Evolutionary conservation across 495 filamentous ascomycete genomes (phyloP).

Genomic region (Xylaria sp.): DNA sequence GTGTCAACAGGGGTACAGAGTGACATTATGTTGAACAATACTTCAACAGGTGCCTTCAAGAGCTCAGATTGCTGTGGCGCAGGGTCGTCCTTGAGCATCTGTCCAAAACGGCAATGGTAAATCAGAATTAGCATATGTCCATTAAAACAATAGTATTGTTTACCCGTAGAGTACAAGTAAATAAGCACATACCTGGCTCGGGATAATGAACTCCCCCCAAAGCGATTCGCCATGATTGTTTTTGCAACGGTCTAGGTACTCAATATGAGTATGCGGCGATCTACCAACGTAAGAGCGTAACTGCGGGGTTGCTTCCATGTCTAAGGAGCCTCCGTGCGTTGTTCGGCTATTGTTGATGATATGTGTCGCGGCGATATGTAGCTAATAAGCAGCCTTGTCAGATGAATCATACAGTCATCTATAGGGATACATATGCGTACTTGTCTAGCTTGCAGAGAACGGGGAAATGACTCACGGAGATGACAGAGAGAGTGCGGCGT

Average conservation of each 20-base stretch:
- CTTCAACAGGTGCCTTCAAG: neutral
- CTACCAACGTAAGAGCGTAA: neutral
- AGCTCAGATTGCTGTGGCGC: neutral
- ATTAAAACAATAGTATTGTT: neutral
- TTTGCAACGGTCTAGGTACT: neutral
- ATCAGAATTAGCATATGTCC: neutral
- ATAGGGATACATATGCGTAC: neutral
- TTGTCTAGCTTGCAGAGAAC: neutral
- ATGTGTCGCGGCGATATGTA: neutral
- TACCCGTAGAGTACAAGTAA: neutral
- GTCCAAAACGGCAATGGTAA: neutral
- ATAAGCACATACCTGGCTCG: neutral
- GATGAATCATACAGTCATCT: neutral
- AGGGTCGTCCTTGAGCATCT: neutral
- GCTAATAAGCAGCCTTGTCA: neutral
- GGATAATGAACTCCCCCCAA: neutral
- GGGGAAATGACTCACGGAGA: too few relatives aligned
- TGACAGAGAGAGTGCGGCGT: neutral
- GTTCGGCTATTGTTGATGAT: neutral
- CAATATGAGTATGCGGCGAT: neutral
- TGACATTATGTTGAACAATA: neutral
- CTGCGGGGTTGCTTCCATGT: neutral
- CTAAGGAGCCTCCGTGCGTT: neutral
- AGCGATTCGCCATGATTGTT: neutral
- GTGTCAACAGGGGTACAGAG: neutral